Conservation (phyloP, 768 basidiomycete genomes). For the Trametes gibbosa region DNA sequence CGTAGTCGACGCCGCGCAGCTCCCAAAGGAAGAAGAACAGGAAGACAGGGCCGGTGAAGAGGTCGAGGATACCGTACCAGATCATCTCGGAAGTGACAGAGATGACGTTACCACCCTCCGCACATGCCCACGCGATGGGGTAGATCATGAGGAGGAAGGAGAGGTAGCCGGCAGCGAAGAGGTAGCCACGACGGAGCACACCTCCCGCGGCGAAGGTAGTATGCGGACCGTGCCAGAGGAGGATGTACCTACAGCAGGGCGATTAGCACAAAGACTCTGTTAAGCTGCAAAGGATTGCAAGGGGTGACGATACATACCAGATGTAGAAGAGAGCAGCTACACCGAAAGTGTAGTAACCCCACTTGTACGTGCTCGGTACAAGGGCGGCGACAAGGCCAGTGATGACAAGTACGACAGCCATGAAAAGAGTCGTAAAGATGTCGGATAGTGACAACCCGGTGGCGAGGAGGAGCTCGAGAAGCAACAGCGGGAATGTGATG, state of each 20-base stretch:
- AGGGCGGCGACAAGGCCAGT: constrained; percentile 47
- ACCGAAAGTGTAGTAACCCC: constrained; percentile 49
- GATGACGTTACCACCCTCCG: constrained; percentile 52
- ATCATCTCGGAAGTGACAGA: constrained; percentile 51
- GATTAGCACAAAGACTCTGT: not conserved
- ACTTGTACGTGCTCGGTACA: constrained; percentile 48
- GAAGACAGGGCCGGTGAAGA: constrained; percentile 39
- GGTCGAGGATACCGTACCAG: constrained; percentile 49
- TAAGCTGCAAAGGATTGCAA: not conserved
- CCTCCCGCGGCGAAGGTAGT: constrained; percentile 28
- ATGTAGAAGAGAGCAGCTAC: constrained; percentile 42
- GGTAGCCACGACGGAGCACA: constrained; percentile 28
- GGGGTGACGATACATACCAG: constrained; percentile 20
- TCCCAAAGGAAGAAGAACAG: constrained; percentile 31
- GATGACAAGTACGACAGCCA: constrained; percentile 44
- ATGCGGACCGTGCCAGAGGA: constrained; percentile 30
- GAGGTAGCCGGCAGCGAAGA: constrained; percentile 41
- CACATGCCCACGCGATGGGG: constrained; percentile 55
- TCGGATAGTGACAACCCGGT: constrained; percentile 46
- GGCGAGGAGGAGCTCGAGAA: constrained; percentile 44
- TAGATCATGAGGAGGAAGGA: constrained; percentile 57
- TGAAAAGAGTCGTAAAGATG: constrained; percentile 44
- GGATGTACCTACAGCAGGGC: constrained; percentile 26
- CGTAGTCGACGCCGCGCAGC: constrained; percentile 28
- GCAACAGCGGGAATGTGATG: constrained; percentile 49